Base-by-base conservation (phyloP, 805 yeast genomes). In the Candida xyloterini region DNA sequence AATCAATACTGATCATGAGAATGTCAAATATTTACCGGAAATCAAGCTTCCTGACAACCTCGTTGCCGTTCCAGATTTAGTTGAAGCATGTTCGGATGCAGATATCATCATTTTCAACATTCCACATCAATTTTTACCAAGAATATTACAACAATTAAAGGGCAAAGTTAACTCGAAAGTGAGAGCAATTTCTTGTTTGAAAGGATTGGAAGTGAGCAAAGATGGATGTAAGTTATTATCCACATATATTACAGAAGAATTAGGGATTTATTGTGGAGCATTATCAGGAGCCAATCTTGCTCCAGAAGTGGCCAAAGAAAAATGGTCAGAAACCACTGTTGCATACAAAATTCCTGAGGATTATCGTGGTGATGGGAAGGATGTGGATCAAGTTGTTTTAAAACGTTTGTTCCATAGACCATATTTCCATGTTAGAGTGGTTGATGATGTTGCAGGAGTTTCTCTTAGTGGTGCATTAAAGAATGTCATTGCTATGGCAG, bases 321-420 rank as follows among this genome's bases (percentile, higher is more conserved):
- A 84, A 67, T 93, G 95, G 95, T 89, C 96, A 14, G 99, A 93
- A 69, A 93, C 99, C 44, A 90, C 99, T 10, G 88, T 93, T 50
- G 99, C 97, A 15, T 93, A 87, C 70, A 79, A 76, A 42, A 57
- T 72, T 16, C 96, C 96, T 42, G 59, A 60, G 20, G 87, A 88
- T 65, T 82, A 71, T 69, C 66, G 71, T 48, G 84, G 84, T 38
- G 67, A 68, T 35, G 90, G 89, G 42, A 60, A 67, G 47, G 95
- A 85, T 59, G 78, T 86, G 43, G 95, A 86, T 62, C 78, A 79
- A 48, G 63, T 63, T 29, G 76, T 84, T 24, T 71, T 91, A 60
- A 87, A 82, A 65, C 80, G 80, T 45, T 74, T 89, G 36, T 91
- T 93, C 85, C 98, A 93, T 74, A 81, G 98, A 71, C 91, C 95